Evolutionary conservation across 805 yeast genomes (phyloP), one percentile per base, ranked within the genome.

Genomic region (Kurtzmaniella cleridarum): DNA sequence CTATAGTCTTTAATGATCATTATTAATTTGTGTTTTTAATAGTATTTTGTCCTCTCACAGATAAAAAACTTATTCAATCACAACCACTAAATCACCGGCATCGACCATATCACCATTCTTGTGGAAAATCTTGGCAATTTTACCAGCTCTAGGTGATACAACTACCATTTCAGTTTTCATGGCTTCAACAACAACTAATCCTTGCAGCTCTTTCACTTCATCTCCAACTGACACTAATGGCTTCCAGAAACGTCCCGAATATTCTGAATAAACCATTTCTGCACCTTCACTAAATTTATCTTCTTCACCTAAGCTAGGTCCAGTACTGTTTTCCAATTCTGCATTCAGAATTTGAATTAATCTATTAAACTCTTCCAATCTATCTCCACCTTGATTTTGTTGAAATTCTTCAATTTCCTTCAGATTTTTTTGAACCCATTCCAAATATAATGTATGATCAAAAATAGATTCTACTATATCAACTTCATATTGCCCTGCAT

Each of bases 91-190:
- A 59, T 93, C 98, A 46, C 98, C 98, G 30, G 96, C 88, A 43
- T 91, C 97, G 30, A 91, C 95, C 84, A 93, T 86, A 55, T 91
- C 96, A 54, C 98, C 98, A 55, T 88, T 87, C 40, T 73, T 71
- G 59, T 88, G 96, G 41, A 79, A 61, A 33, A 87, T 68, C 64
- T 84, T 84, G 35, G 76, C 55, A 16, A 87, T 90, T 54, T 76
- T 83, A 52, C 95, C 95, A 16, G 69, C 67, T 40, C 56, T 69
- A 1, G 95, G 74, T 15, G 97, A 79, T 39, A 63, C 70, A 27
- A 91, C 95, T 36, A 79, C 76, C 97, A 91, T 91, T 64, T 91
- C 98, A 0, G 98, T 93, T 72, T 91, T 91, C 98, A 91, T 91
- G 40, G 98, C 98, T 63, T 91, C 98, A 39, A 91, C 86, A 30